Base-by-base conservation (phyloP, 768 basidiomycete genomes). In the Podaxis sp. region DNA sequence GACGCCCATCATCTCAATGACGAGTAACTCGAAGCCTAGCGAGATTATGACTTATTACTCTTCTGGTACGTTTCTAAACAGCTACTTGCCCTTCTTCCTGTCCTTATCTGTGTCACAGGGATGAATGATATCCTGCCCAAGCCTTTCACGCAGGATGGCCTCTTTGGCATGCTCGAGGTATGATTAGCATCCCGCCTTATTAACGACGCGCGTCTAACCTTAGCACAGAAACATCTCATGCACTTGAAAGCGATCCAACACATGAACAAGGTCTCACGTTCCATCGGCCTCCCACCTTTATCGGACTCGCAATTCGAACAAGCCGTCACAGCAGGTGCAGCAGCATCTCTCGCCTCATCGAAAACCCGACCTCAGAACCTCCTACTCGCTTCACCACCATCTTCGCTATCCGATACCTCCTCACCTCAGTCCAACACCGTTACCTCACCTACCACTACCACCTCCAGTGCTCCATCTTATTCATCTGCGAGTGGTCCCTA, bases 1-100 rank as follows among this genome's bases (percentile, higher is more conserved):
- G 79, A 97, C 96, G 46, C 96, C 96, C 4, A 98, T 99, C 73
- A 97, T 99, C 67, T 96, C 95, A 24, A 99, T 99, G 96, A 99
- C 96, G 57, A 90, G 88, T 70, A 96, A 95, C 74, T 93, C 92
- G 59, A 91, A 93, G 68, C 95, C 95, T 28, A 89, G 90, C 75
- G 92, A 96, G 74, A 90, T 96, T 65, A 88, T 96, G 86, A 92
- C 88, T 7, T 96, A 96, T 71, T 91, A 90, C 73, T 87, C 89
- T 30, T 88, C 88, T 46, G 91, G 85, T 81, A 42, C 44, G 79
- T 49, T 64, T 49, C 24, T 2, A n/a, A 46, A 38, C 8, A 33
- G 44, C 12, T 13, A 9, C 3, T 19, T 46, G 2, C 7, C 19
- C 6, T 8, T 44, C 7, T 7, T 9, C 4, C 52, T 7, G 33